Evolutionary conservation across 1,139 yeast species (phyloP).

Genomic region (Geotrichum fermentans): DNA sequence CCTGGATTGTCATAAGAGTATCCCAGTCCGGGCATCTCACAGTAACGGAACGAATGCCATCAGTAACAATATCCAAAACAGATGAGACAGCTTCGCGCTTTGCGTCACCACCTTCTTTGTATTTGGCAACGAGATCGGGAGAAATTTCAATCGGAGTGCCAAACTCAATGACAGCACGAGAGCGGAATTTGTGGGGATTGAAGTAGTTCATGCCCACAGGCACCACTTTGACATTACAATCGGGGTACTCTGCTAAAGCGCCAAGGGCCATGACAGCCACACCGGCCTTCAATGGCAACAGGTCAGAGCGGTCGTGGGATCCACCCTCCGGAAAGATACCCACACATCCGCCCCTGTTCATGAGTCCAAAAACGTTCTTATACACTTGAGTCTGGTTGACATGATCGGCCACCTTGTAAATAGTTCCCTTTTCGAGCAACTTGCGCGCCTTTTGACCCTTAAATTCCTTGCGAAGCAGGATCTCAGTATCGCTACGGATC

Average conservation of each 20-base stretch:
- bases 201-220: slow-evolving; percentile 98
- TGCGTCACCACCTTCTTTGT: slow-evolving; percentile 53
- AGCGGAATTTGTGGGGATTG: slow-evolving; percentile 90
- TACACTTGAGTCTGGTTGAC: slow-evolving; percentile 83
- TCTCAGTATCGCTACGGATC: slow-evolving; percentile 68
- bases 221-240: slow-evolving; percentile 73
- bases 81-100: slow-evolving; percentile 65
- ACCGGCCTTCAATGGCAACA: slow-evolving; percentile 91
- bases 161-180: slow-evolving; percentile 91
- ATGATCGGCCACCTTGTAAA: slow-evolving; percentile 70
- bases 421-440: slow-evolving; percentile 45
- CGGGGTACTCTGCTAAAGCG: slow-evolving; percentile 65
- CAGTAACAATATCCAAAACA: slow-evolving; percentile 63
- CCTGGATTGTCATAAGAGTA: slow-evolving; percentile 86
- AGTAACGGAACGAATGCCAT: slow-evolving; percentile 80
- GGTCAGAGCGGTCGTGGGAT: slow-evolving; percentile 87
- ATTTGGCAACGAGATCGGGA: slow-evolving; percentile 57
- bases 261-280: slow-evolving; percentile 98
- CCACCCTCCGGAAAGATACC: slow-evolving; percentile 99
- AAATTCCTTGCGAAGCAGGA: slow-evolving; percentile 69
- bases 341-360: slow-evolving; percentile 71
- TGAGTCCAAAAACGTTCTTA: slow-evolving; percentile 73
- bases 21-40: slow-evolving; percentile 91
- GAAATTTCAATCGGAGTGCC: slow-evolving; percentile 81
- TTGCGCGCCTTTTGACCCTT: slow-evolving; percentile 47